A percentile compares a stretch with the other conserved stretches of the same genome.
Conservation (phyloP, 345 rosid genomes). For the rapeseed (Brassica napus) region DNA sequence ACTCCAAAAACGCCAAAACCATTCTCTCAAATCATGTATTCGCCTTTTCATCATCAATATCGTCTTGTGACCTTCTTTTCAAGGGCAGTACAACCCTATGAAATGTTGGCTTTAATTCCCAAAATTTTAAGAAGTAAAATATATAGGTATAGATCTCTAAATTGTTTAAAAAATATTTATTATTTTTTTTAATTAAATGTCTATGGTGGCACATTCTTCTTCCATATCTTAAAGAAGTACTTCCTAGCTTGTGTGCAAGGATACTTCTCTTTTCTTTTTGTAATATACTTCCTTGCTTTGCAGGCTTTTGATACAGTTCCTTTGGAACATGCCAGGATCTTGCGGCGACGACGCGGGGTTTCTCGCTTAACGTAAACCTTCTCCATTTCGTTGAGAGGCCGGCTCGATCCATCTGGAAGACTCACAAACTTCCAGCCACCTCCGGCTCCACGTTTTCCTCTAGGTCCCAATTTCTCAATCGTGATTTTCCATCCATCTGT, state of each 20-base stretch:
- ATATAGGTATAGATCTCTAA: too few relatives aligned
- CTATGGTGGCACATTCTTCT: neutral
- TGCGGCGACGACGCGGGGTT: constrained; percentile 35
- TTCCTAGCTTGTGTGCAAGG: neutral
- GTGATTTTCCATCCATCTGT: constrained; percentile 84
- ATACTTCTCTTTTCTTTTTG: neutral
- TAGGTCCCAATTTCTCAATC: constrained; percentile 75
- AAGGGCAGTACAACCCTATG: neutral
- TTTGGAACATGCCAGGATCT: neutral
- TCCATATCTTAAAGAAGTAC: neutral
- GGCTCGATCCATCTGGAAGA: constrained; percentile 88
- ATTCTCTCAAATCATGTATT: neutral
- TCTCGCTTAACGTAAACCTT: constrained; percentile 84
- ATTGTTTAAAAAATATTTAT: neutral
- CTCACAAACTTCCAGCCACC: constrained; percentile 96
- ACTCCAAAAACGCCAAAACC: neutral
- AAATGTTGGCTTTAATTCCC: neutral
- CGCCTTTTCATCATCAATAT: neutral
- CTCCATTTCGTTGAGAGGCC: constrained; percentile 74
- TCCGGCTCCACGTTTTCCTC: constrained; percentile 82
- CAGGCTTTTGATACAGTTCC: neutral
- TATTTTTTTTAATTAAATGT: neutral
- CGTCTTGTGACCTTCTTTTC: neutral
- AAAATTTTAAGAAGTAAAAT: neutral
- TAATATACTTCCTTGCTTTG: neutral